phyloP scores from a whole-genome alignment of 371 early-diverging fungal species.

The Apophysomyces sp. region DNA sequence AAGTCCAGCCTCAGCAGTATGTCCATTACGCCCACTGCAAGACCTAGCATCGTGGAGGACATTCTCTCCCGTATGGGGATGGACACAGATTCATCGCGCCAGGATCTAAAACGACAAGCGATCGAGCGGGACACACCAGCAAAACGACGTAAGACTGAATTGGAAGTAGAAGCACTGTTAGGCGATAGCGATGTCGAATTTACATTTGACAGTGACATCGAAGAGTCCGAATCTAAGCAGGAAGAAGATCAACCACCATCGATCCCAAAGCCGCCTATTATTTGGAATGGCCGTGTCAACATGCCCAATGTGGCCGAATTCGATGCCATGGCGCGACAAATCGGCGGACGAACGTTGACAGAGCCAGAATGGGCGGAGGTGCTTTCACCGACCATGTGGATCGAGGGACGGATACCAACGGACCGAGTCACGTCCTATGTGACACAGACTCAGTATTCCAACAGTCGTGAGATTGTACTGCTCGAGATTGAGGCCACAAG shows the following conservation, averaged over 20 bases:
- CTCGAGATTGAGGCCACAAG: conserved; percentile 48
- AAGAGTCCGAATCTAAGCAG: conserved; percentile 17
- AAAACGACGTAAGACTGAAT: conserved; percentile 32
- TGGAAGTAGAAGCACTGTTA: conserved; percentile 28
- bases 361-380: conserved; percentile 59
- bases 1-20: conserved; percentile 15
- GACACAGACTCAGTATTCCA: conserved; percentile 48
- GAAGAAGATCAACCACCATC: conserved; percentile 5
- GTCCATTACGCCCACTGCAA: conserved; percentile 17
- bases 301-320: conserved; percentile 74
- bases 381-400: conserved; percentile 56
- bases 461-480: conserved; percentile 60
- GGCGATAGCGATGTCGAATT: background rate
- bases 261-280: conserved; percentile 19
- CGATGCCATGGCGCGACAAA: conserved; percentile 55
- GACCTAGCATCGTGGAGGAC: conserved; percentile 20
- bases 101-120: conserved; percentile 4
- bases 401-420: conserved; percentile 69
- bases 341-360: conserved; percentile 53
- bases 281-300: conserved; percentile 68
- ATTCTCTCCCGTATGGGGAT: conserved; percentile 37
- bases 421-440: conserved; percentile 58
- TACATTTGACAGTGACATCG: background rate
- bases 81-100: conserved; percentile 5
- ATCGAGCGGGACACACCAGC: background rate